phyloP scores from a whole-genome alignment of 1,139 yeast genomes.

The Eremothecium sinecaudum region DNA sequence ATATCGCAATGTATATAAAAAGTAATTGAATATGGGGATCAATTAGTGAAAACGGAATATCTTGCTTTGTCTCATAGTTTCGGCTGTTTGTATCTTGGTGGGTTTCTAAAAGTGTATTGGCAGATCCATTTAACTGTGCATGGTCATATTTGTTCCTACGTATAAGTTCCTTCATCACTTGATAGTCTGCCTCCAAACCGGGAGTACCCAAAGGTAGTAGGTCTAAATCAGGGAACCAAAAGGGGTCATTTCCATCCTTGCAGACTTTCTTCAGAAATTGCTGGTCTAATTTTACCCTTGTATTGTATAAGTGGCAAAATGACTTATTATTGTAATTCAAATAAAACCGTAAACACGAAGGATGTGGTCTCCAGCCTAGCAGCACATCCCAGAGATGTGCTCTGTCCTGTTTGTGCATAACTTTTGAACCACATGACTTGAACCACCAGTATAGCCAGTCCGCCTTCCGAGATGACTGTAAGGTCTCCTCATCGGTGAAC shows the following conservation, averaged over 20 bases:
- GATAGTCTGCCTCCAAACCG: conserved; percentile 22
- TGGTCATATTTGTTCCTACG: conserved; percentile 21
- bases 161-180: conserved; percentile 25
- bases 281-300: conserved; percentile 11
- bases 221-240: conserved; percentile 32
- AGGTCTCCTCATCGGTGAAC: conserved; percentile 71
- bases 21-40: conserved; percentile 74
- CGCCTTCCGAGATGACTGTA: conserved; percentile 55
- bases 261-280: conserved; percentile 14
- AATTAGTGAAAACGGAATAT: conserved; percentile 53
- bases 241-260: conserved; percentile 26
- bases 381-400: conserved; percentile 86
- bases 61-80: conserved; percentile 10
- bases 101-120: neutral
- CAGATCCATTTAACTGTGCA: conserved; percentile 17
- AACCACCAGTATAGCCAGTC: conserved; percentile 96
- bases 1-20: conserved; percentile 67
- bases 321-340: conserved; percentile 31
- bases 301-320: conserved; percentile 25
- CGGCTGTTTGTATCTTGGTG: conserved; percentile 2
- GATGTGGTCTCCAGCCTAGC: conserved; percentile 61
- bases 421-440: conserved; percentile 85
- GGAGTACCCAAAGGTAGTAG: conserved; percentile 23
- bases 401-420: conserved; percentile 70
- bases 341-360: conserved; percentile 29